phyloP scores from a whole-genome alignment of 2,329 filamentous ascomycete genomes.

The Cladosporium austrohemisphaericum region DNA sequence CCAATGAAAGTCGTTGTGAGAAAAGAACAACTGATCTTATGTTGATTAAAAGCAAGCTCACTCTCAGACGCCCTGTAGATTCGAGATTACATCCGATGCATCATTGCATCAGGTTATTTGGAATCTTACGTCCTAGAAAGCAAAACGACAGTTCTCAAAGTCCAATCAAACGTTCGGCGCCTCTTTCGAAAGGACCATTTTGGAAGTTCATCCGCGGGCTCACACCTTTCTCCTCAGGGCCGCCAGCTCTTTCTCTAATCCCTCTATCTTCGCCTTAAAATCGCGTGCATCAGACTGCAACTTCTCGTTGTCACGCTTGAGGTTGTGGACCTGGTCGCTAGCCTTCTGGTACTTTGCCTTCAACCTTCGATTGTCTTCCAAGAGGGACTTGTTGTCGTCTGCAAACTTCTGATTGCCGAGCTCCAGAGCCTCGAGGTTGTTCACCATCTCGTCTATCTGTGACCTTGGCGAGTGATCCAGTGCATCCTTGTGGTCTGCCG shows the following conservation, averaged over 20 bases:
- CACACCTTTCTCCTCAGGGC: not conserved
- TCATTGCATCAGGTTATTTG: too few species aligned
- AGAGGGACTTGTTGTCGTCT: not conserved
- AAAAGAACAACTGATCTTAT: too few species aligned
- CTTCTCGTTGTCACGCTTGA: not conserved
- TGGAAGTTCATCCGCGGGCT: too few species aligned
- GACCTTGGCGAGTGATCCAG: not conserved
- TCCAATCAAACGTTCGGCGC: too few species aligned
- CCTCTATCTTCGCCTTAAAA: not conserved
- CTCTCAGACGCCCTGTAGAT: too few species aligned
- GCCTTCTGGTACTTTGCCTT: not conserved
- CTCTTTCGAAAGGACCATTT: too few species aligned
- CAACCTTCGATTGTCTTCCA: not conserved
- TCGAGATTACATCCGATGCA: too few species aligned
- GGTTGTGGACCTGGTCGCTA: not conserved
- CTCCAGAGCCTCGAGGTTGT: not conserved
- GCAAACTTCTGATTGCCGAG: not conserved
- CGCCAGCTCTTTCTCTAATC: not conserved
- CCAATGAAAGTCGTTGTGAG: too few species aligned
- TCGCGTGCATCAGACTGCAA: not conserved
- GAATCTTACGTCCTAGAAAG: too few species aligned
- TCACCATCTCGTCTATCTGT: not conserved
- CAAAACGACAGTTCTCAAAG: too few species aligned
- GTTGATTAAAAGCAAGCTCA: too few species aligned
- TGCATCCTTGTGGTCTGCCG: too few species aligned